These are phyloP conservation scores for Ceratobasidium sp. DNA, from an alignment of 1,284 basidiomycete genomes.

Conservation along the genomic window DNA sequence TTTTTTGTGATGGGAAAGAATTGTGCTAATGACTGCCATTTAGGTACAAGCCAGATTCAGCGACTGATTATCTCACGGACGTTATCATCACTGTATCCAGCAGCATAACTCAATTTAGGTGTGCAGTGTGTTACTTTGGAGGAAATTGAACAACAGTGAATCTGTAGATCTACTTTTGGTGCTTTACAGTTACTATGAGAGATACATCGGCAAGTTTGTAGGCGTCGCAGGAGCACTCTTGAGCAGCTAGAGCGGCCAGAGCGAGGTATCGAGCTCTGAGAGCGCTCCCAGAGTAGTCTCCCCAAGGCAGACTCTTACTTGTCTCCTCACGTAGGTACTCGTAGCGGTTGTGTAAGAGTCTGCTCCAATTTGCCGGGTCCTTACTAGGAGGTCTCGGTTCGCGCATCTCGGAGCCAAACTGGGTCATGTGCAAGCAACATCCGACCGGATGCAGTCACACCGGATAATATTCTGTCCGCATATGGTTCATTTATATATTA, in stretches of 20 bases:
- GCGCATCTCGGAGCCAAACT: slow-evolving; percentile 8
- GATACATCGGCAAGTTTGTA: no score
- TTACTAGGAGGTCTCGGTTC: background rate
- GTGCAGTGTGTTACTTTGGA: no score
- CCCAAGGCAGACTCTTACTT: slow-evolving; percentile 24
- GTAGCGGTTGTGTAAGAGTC: slow-evolving; percentile 16
- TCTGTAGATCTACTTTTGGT: no score
- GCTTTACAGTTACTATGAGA: no score
- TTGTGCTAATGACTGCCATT: background rate
- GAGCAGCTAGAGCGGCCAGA: no score
- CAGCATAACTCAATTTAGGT: background rate
- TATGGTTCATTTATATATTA: background rate
- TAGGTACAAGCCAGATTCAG: slow-evolving; percentile 60
- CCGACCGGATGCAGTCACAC: background rate
- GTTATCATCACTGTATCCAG: slow-evolving; percentile 56
- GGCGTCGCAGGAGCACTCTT: no score
- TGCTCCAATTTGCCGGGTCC: background rate
- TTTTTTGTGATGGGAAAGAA: background rate
- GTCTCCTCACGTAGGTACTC: background rate
- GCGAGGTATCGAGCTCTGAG: no score
- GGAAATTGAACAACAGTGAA: no score
- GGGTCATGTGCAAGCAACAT: background rate
- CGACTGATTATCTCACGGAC: slow-evolving; percentile 59
- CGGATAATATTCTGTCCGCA: no score
- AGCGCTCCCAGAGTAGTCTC: no score